Conservation (phyloP, 2,329 filamentous ascomycete species). For the Capronia coronata region DNA sequence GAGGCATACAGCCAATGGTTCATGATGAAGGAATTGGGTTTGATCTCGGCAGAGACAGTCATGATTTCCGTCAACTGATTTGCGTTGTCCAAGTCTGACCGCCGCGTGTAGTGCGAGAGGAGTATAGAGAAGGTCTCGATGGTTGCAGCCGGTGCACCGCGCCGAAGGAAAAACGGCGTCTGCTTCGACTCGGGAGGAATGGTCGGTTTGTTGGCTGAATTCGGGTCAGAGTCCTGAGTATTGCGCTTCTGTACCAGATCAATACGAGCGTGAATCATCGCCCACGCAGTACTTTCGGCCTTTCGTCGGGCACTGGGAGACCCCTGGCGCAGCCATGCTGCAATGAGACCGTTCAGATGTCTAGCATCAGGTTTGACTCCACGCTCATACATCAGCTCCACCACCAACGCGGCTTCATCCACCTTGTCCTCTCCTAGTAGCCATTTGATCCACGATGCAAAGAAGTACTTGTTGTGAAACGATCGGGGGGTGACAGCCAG, state of each 20-base stretch:
- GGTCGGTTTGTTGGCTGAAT: background rate
- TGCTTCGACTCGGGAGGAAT: background rate
- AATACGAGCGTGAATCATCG: conserved; percentile 66
- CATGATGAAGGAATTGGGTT: conserved; percentile 66
- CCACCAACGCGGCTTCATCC: conserved; percentile 63
- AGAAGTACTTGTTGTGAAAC: conserved; percentile 69
- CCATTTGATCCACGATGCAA: conserved; percentile 81
- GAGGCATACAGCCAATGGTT: conserved; percentile 68
- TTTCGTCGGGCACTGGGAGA: conserved; percentile 49
- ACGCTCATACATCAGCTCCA: conserved; percentile 67
- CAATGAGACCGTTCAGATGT: conserved; percentile 76
- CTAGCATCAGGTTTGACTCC: conserved; percentile 63
- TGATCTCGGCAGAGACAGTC: conserved; percentile 53
- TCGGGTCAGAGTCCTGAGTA: background rate
- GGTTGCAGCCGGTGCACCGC: conserved; percentile 53
- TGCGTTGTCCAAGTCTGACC: conserved; percentile 53
- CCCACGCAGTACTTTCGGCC: conserved; percentile 65
- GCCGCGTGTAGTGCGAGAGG: conserved; percentile 63
- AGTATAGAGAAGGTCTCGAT: conserved; percentile 73
- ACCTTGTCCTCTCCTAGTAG: conserved; percentile 67
- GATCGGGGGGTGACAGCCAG: conserved; percentile 48
- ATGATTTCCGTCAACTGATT: conserved; percentile 58
- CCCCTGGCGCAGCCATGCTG: conserved; percentile 65
- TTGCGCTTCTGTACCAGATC: conserved; percentile 49
- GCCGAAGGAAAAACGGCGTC: conserved; percentile 37